phyloP scores from a whole-genome alignment of 2,329 filamentous ascomycete genomes.

The Sporothrix globosa region DNA sequence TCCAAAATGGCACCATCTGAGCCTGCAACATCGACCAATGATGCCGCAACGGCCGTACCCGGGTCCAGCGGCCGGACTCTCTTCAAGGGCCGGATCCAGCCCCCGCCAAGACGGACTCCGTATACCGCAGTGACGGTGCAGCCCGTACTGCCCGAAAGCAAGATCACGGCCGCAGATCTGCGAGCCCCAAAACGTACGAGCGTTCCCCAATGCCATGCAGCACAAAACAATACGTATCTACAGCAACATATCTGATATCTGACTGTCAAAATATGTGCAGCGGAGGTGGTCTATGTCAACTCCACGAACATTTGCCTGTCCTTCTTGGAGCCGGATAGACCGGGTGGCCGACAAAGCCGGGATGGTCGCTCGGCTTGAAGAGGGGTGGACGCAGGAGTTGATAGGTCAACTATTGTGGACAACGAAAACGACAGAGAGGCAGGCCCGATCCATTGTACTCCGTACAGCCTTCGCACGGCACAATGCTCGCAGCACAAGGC shows the following conservation, averaged over 20 bases:
- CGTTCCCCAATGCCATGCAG: neutral
- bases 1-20: conserved; percentile 20
- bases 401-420: neutral
- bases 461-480: neutral
- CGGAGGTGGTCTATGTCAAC: conserved; percentile 4
- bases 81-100: conserved; percentile 34
- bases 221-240: too few relatives aligned
- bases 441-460: neutral
- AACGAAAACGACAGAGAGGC: neutral
- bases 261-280: neutral
- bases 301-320: neutral
- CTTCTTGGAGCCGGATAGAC: neutral
- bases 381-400: neutral
- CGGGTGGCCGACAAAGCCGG: conserved; percentile 36
- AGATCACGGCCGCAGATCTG: conserved; percentile 28
- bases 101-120: conserved; percentile 28
- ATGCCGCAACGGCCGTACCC: neutral
- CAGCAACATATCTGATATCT: neutral
- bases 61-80: conserved; percentile 17
- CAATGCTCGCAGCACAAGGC: neutral
- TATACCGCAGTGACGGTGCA: conserved; percentile 27
- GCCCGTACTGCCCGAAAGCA: conserved; percentile 1
- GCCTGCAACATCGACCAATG: neutral
- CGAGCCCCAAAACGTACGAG: neutral
- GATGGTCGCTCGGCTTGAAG: neutral